These are phyloP conservation scores for Penicillium vulpinum DNA, from an alignment of 2,329 filamentous ascomycete genomes.

Conservation along the genomic window DNA sequence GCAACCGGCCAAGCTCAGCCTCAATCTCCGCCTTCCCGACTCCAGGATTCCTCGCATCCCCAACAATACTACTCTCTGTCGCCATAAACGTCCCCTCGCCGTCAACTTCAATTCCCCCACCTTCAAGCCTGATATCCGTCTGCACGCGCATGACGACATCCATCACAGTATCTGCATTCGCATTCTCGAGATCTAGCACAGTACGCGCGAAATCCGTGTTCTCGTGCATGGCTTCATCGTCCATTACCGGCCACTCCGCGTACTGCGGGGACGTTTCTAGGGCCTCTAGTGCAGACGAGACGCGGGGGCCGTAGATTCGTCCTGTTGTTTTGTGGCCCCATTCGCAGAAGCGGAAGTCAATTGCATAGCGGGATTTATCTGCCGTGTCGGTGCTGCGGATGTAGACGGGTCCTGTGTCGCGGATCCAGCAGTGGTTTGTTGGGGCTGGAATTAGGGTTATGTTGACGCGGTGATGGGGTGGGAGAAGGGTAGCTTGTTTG, in stretches of 20 bases:
- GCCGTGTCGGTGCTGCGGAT: constrained; percentile 10
- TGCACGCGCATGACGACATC: constrained; percentile 16
- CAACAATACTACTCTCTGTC: constrained; percentile 36
- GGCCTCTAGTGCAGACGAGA: constrained; percentile 9
- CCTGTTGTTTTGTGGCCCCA: constrained; percentile 24
- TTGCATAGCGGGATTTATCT: constrained; percentile 18
- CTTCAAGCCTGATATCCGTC: constrained; percentile 30
- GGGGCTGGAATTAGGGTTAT: constrained; percentile 20
- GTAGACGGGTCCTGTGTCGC: constrained; percentile 34
- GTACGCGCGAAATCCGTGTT: constrained; percentile 20
- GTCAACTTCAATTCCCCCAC: constrained; percentile 37
- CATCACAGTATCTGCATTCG: background rate
- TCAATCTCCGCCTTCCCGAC: constrained; percentile 26
- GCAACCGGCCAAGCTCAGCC: constrained; percentile 23
- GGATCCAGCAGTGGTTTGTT: constrained; percentile 33
- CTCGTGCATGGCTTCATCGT: constrained; percentile 7
- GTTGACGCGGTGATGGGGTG: background rate
- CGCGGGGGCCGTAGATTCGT: constrained; percentile 14
- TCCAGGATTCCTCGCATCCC: constrained; percentile 31
- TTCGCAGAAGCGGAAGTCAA: constrained; percentile 27
- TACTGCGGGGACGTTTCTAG: background rate
- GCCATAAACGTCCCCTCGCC: constrained; percentile 38
- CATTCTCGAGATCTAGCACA: constrained; percentile 20
- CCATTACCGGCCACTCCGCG: constrained; percentile 21
- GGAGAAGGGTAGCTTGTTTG: background rate